Evolutionary conservation across 2,329 filamentous ascomycete species (phyloP), one percentile per base, ranked within the genome.

Genomic region (Pseudogymnoascus sp.): DNA sequence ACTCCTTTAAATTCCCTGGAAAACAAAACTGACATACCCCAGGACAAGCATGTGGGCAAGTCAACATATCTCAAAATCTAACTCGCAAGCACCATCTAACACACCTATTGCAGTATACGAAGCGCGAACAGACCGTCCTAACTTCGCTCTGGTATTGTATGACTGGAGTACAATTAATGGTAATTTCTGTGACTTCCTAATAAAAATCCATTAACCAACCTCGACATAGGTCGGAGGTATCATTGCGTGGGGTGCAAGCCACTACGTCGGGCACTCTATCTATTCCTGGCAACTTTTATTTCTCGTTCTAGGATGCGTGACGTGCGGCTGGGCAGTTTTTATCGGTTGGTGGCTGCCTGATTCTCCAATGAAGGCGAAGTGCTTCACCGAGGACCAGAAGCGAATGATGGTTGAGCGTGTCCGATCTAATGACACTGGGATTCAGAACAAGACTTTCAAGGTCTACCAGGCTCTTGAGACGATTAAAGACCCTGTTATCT

Each of bases 201-300:
- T 18, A 18, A 38, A 60, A 60, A 38, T 38, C 23, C 12, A 38
- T 60, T 21, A 18, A 60, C 18, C 2, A 34, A 60, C 23, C 34
- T 28, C 11, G 38, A n/a, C 1, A 40, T 56, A 67, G 70, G 69
- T 76, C 5, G 76, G 76, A 4, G 76, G 77, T 5, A 69, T 78
- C 1, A 67, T 78, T 4, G 75, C 76, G 1, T 79, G 71, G 64
- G 76, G 75, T 1, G 68, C 73, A 4, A 72, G 70, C 0, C 74
- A 76, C 65, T 73, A 70, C 42, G 62, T 71, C 23, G 68, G 70
- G 44, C 67, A 70, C 34, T 61, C 64, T 5, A 67, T 76, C 16
- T 69, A 70, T 12, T 75, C 74, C 7, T 78, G 77, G 76, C 77
- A 78, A 60, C 74, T 77, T 3, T 70, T 79, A 4, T 80, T 80